Evolutionary conservation across 2,329 filamentous ascomycete genomes (phyloP), one percentile per base, ranked within the genome.

Genomic region (Fusarium sambucinum): DNA sequence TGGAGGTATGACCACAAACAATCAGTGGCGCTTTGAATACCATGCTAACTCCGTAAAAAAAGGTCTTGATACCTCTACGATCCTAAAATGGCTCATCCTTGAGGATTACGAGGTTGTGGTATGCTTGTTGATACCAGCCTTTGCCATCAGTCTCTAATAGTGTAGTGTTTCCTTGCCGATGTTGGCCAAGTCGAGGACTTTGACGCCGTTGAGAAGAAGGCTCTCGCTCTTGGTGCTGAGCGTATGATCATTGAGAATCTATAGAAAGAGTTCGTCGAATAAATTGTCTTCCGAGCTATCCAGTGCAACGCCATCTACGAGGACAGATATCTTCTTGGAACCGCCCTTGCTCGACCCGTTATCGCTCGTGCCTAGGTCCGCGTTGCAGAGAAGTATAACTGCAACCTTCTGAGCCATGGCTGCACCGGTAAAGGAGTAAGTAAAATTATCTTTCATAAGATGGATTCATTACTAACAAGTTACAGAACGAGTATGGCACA

Each of bases 211-310:
- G 87, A 91, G 80, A 84, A 85, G n/a, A 93, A 93, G 84, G 91
- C 90, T 55, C 69, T 75, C 19, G 56, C 51, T 45, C 69, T 77
- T n/a, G 74, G 76, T n/a, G 77, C 76, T 35, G 72, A 77, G 55
- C 54, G 59, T 37, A 85, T 89, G 74, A 77, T 84, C 65, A 81
- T 87, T 65, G 82, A 85, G 55, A 86, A 94, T n/a, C n/a, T 94
- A 48, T 86, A 87, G 70, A 83, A 85, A 72, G 90, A 92, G 78
- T 92, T 94, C 75, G 85, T 94, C 66, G 90, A 93, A 71, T 86
- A 93, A 79, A 84, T 94, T 33, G 90, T 90, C 83, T 93, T 89
- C 84, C 89, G 87, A 55, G 91, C 91, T 60, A 87, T 94, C 71
- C 89, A 92, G 78, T 91, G 88, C 29, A 65, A 68, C 33, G 65